A percentile compares a stretch with the other conserved stretches of the same genome.
phyloP scores from a whole-genome alignment of 352 stramenopile species.

The Pythium brachiatum region DNA sequence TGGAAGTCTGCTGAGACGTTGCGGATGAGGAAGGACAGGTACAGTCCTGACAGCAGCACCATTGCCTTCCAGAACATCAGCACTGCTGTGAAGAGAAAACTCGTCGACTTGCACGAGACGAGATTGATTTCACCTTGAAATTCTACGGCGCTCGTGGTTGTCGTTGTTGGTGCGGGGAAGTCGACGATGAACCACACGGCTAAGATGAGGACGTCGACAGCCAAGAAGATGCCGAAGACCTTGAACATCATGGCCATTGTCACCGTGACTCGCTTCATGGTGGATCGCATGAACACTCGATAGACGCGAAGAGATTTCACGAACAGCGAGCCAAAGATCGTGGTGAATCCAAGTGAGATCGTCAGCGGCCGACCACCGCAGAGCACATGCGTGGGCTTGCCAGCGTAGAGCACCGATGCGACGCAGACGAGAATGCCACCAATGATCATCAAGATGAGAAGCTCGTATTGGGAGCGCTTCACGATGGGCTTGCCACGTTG shows the following conservation, averaged over 20 bases:
- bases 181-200: constrained; percentile 23
- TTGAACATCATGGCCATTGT: constrained; percentile 22
- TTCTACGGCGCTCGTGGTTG: background rate
- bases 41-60: constrained; percentile 12
- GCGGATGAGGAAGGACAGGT: constrained; percentile 22
- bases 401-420: constrained; percentile 37
- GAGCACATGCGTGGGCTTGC: constrained; percentile 29
- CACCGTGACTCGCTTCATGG: constrained; percentile 25
- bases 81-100: constrained; percentile 25
- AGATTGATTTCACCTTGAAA: constrained; percentile 5
- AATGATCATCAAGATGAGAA: constrained; percentile 51
- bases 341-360: constrained; percentile 26
- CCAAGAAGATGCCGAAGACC: constrained; percentile 14
- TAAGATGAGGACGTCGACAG: constrained; percentile 26
- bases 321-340: constrained; percentile 26
- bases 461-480: constrained; percentile 72
- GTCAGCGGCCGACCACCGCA: constrained; percentile 32
- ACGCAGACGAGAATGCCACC: constrained; percentile 50
- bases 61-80: constrained; percentile 33
- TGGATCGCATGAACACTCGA: constrained; percentile 25
- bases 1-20: constrained; percentile 24
- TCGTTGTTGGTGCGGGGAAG: constrained; percentile 38
- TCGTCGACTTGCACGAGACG: constrained; percentile 23
- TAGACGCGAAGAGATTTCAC: constrained; percentile 36
- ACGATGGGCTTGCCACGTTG: constrained; percentile 40